Conservation (phyloP, 805 yeast genomes). For the Saturnispora zaruensis region DNA sequence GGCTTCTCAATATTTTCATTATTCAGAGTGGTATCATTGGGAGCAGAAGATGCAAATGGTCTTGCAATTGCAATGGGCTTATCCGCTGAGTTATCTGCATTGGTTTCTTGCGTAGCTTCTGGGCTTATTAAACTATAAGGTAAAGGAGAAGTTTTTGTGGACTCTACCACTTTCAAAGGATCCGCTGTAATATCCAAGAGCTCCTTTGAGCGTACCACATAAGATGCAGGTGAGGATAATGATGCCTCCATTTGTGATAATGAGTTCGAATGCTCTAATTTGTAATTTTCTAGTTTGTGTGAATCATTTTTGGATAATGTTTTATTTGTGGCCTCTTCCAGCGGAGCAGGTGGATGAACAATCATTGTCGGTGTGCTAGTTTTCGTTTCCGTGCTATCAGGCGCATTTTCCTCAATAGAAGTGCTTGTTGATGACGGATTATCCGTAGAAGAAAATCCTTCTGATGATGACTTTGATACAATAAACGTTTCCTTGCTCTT, state of each 20-base stretch:
- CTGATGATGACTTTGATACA: conserved; percentile 14
- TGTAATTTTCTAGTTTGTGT: conserved; percentile 1
- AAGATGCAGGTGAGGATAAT: neutral
- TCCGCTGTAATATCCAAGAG: neutral
- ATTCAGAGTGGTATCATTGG: neutral
- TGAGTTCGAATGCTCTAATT: neutral
- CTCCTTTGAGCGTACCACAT: neutral
- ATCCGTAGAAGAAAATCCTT: conserved; percentile 9
- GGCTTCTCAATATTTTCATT: neutral
- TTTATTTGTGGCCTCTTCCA: neutral
- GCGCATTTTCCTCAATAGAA: neutral
- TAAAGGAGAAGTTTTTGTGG: neutral
- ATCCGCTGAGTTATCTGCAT: neutral
- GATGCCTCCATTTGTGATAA: neutral
- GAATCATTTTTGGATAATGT: neutral
- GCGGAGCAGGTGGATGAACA: neutral
- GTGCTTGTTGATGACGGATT: conserved; percentile 9
- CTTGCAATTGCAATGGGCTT: neutral
- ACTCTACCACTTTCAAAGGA: neutral
- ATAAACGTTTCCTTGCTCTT: neutral
- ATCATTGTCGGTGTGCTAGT: neutral
- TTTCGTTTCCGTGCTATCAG: neutral
- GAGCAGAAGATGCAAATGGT: neutral
- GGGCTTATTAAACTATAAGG: neutral
- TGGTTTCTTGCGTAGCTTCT: neutral